phyloP scores from a whole-genome alignment of 208 protist genomes.

The Acanthamoeba culbertsoni region DNA sequence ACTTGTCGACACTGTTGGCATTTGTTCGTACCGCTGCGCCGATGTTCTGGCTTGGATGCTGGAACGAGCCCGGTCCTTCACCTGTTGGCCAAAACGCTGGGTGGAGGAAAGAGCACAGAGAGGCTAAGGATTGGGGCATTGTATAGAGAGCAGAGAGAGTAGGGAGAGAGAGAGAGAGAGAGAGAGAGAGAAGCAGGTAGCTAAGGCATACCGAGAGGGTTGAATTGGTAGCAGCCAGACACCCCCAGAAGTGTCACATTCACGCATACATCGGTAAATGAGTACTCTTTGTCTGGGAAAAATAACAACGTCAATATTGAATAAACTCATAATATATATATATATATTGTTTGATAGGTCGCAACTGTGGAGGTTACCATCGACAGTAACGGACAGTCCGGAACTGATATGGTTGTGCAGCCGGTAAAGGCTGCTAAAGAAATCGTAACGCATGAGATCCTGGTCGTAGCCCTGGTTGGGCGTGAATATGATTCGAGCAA shows the following conservation, averaged over 20 bases:
- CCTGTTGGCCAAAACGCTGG: slow-evolving; percentile 5
- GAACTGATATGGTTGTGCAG: background rate
- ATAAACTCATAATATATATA: background rate
- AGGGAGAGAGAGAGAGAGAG: background rate
- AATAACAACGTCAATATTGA: background rate
- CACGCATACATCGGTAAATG: background rate
- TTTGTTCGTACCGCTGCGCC: background rate
- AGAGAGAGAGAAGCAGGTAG: background rate
- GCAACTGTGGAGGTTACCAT: background rate
- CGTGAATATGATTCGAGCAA: background rate
- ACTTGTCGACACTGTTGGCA: background rate
- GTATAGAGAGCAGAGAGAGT: too few species aligned
- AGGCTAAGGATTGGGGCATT: background rate
- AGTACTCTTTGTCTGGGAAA: background rate
- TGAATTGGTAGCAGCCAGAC: background rate
- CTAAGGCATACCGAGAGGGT: background rate
- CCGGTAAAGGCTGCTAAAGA: background rate
- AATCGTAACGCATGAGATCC: background rate
- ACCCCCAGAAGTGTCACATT: background rate
- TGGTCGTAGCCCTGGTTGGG: background rate
- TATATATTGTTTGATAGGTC: background rate
- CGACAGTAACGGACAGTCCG: background rate
- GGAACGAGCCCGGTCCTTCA: background rate
- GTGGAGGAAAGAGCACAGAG: background rate
- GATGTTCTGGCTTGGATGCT: background rate